Evolutionary conservation across 2,329 filamentous ascomycete genomes (phyloP).

Genomic region (Lasiodiplodia sp.): DNA sequence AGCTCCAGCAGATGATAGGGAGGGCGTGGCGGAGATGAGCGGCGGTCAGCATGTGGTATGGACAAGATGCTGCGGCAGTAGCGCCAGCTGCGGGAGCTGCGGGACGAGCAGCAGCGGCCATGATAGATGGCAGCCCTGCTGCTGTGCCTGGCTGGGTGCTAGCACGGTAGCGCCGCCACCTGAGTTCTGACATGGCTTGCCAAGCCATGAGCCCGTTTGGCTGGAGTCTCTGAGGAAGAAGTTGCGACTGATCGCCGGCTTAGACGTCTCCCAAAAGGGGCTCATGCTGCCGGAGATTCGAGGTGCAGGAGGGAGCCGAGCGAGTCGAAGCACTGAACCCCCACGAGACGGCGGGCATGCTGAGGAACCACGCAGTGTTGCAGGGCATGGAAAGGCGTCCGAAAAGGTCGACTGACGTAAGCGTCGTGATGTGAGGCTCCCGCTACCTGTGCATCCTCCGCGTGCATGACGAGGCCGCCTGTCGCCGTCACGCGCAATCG

Average conservation of each 20-base stretch:
- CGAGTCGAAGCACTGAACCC: not conserved
- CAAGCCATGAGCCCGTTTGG: not conserved
- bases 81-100: slow-evolving; percentile 16
- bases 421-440: slow-evolving; percentile 24
- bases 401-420: slow-evolving; percentile 20
- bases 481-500: not conserved
- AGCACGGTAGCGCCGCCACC: slow-evolving; percentile 13
- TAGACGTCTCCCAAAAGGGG: too few relatives aligned
- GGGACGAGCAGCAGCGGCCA: slow-evolving; percentile 1
- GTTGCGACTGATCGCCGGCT: too few relatives aligned
- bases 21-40: slow-evolving; percentile 2
- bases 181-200: slow-evolving; percentile 19
- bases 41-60: slow-evolving; percentile 19
- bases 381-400: slow-evolving; percentile 21
- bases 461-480: not conserved
- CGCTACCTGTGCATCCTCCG: not conserved
- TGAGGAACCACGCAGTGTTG: slow-evolving; percentile 8
- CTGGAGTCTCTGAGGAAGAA: too few relatives aligned
- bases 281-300: not conserved
- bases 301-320: not conserved
- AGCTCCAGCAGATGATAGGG: not conserved
- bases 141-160: slow-evolving; percentile 6
- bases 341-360: slow-evolving; percentile 3
- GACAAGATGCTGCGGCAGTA: not conserved
- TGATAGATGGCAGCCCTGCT: not conserved